Evolutionary conservation across 2,329 filamentous ascomycete genomes (phyloP), one percentile per base, ranked within the genome.

Genomic region (Aspergillus pseudoterreus): DNA sequence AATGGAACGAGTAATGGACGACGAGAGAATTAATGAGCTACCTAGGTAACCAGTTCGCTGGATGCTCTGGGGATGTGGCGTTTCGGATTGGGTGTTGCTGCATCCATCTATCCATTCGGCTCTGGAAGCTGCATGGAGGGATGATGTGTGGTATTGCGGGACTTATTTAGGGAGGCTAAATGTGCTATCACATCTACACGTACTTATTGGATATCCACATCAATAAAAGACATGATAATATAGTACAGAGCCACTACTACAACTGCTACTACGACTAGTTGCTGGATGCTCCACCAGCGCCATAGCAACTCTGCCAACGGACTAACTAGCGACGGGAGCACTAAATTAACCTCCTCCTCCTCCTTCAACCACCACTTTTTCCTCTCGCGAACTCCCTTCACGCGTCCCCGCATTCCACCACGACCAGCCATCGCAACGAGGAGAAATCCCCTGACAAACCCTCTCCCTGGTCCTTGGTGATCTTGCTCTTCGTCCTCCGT

Each of bases 1-100:
- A 68, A 64, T 49, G 67, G 55, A 14, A 62, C 60, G 47, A 53
- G 39, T 21, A 65, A 62, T 52, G 56, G 53, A 46, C 57, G 54
- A 33, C 57, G 52, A 6, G 62, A 64, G 43, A 19, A 47, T 39
- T 51, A 48, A 54, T 39, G 27, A 49, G 50, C 44, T 32, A 19
- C 19, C 19, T 4, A 19, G 19, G 19, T 19, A 19, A 19, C 19
- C 4, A 22, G 22, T 22, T 6, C 6, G 4, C 36, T 14, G 32
- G 35, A 45, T 27, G 38, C 35, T 36, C 32, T 42, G 17, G 48
- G 48, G 17, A 39, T 52, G 14, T 45, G 54, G 54, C 54, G 51
- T 56, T 55, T 43, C 32, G 35, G 22, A 36, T 33, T 14, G 5
- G 5, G 43, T 15, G 30, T 35, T 45, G 17, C 11, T 42, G 5